Conservation (phyloP, 306 rosid genomes). For the Calophaca sinica region DNA sequence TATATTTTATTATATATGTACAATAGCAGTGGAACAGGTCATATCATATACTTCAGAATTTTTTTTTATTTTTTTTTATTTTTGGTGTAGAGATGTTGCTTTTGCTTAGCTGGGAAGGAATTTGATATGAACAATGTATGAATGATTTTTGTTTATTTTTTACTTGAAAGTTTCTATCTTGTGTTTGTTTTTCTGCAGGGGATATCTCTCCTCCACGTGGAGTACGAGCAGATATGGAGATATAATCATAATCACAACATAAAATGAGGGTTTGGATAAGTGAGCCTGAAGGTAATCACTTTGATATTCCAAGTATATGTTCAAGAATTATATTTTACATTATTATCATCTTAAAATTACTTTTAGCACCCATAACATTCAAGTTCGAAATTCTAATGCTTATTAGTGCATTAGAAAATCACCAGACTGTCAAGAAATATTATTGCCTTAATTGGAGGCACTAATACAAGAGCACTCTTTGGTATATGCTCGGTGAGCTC, state of each 20-base stretch:
- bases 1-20: too few relatives aligned
- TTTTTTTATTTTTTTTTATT: too few relatives aligned
- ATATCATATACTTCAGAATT: too few relatives aligned
- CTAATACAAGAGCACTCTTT: too few relatives aligned
- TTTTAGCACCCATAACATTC: constrained; percentile 3
- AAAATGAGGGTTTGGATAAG: constrained; percentile 90
- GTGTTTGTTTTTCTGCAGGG: constrained; percentile 60
- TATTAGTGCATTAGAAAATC: too few relatives aligned
- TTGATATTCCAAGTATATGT: constrained; percentile 22
- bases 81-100: too few relatives aligned
- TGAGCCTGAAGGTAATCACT: constrained; percentile 80
- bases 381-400: not conserved
- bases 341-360: constrained; percentile 38
- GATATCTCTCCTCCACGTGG: constrained; percentile 95
- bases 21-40: too few relatives aligned
- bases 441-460: too few relatives aligned
- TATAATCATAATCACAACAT: constrained; percentile 96
- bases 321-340: constrained; percentile 16
- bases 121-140: constrained; percentile 68
- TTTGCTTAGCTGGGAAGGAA: too few relatives aligned
- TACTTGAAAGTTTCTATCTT: not conserved
- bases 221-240: constrained; percentile 91
- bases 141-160: constrained; percentile 21
- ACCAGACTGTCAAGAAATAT: too few relatives aligned
- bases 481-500: too few relatives aligned